These are phyloP conservation scores for Globisporangium cederbergense DNA, from an alignment of 352 stramenopile genomes.

Conservation along the genomic window DNA sequence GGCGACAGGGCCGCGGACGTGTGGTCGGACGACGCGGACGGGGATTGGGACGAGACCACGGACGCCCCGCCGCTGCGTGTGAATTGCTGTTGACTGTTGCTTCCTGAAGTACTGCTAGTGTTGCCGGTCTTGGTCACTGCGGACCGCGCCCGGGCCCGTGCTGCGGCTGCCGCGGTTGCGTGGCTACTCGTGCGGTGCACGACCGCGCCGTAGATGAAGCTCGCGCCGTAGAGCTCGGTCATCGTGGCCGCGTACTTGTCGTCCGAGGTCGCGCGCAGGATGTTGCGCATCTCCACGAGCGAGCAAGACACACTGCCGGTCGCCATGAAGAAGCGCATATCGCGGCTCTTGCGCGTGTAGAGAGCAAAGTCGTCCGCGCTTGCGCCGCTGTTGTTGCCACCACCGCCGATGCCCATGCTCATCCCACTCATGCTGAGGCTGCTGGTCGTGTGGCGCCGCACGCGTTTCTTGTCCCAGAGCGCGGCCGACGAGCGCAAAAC, in stretches of 20 bases:
- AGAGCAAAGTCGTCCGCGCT: slow-evolving; percentile 17
- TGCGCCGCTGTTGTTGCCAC: not conserved
- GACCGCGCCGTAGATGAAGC: slow-evolving; percentile 51
- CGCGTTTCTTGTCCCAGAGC: slow-evolving; percentile 22
- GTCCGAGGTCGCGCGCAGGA: slow-evolving; percentile 30
- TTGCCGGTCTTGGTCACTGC: not conserved
- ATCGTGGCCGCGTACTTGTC: slow-evolving; percentile 36
- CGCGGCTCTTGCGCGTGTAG: slow-evolving; percentile 22
- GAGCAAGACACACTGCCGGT: slow-evolving; percentile 35
- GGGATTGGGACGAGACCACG: not conserved
- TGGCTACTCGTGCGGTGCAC: slow-evolving; percentile 32
- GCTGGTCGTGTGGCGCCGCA: not conserved
- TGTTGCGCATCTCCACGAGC: slow-evolving; percentile 32
- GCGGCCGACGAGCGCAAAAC: slow-evolving; percentile 20
- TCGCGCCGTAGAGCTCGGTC: slow-evolving; percentile 35
- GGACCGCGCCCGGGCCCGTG: not conserved
- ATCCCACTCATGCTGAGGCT: not conserved
- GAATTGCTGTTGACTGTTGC: too few relatives aligned
- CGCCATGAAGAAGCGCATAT: slow-evolving; percentile 30
- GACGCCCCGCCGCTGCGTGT: too few relatives aligned
- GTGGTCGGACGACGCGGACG: not conserved
- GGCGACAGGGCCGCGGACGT: not conserved
- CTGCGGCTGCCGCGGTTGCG: slow-evolving; percentile 6
- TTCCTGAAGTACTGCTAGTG: not conserved
- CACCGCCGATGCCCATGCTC: too few relatives aligned